phyloP scores from a whole-genome alignment of 2,329 filamentous ascomycete genomes.

The Fusarium staphyleae region DNA sequence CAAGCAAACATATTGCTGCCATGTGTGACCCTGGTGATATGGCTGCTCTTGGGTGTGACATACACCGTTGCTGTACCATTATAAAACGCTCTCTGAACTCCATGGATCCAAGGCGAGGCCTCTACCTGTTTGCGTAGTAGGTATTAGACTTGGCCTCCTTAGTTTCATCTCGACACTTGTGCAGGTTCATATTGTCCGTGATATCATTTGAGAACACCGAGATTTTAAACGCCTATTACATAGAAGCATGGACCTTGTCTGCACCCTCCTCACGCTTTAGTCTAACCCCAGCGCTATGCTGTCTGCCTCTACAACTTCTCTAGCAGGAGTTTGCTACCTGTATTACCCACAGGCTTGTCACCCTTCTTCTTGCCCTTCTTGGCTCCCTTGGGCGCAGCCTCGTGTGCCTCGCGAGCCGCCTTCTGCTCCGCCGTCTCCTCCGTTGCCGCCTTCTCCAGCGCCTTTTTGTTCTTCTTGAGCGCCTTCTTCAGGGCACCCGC shows the following conservation, averaged over 20 bases:
- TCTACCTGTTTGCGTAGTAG: neutral
- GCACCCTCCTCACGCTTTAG: constrained; percentile 9
- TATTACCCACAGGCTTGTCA: constrained; percentile 63
- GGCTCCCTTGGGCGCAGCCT: constrained; percentile 52
- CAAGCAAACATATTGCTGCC: constrained; percentile 1
- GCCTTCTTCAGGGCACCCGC: constrained; percentile 71
- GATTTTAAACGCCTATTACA: constrained; percentile 38
- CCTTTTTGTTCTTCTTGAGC: constrained; percentile 76
- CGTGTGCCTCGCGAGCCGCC: constrained; percentile 58
- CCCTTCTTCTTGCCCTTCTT: constrained; percentile 54
- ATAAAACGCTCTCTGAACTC: neutral
- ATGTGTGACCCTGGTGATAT: constrained; percentile 16
- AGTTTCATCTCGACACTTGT: neutral
- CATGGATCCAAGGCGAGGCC: too few relatives aligned
- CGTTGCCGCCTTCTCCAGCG: constrained; percentile 70
- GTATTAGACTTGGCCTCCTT: neutral
- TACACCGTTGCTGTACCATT: neutral
- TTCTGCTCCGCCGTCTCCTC: constrained; percentile 64
- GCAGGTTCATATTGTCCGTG: constrained; percentile 29
- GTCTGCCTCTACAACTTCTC: constrained; percentile 56
- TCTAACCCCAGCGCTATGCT: neutral
- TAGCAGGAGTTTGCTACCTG: constrained; percentile 66
- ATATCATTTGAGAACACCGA: constrained; percentile 37
- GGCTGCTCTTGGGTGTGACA: constrained; percentile 11
- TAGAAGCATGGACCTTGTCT: constrained; percentile 15